Base-by-base conservation (phyloP, 805 yeast species). In the Candida vaughaniae region DNA sequence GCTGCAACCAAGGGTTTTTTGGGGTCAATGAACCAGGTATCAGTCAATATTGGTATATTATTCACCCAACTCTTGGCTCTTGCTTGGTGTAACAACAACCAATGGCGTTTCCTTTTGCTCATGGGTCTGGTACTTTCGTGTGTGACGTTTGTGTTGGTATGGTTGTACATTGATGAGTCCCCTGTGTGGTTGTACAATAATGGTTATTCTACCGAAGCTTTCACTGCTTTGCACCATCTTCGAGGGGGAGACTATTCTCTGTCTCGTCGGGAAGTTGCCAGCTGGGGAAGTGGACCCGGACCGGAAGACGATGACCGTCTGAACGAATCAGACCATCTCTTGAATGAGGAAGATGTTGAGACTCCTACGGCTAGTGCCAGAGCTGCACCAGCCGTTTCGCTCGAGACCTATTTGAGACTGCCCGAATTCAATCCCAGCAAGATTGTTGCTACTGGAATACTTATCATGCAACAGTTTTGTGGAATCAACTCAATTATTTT, bases 401-500 rank as follows among this genome's bases (percentile, higher is more conserved):
- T 68, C 26, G 48, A 42, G 19, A 53, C 52, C 8, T 89, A 86
- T 54, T 46, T 84, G 29, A 66, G 68, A 0, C 62, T 70, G 12
- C 62, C 76, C 0, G 69, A 60, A 29, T 88, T 75, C 60, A 57
- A 63, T 22, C 75, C 75, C 35, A 80, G 93, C 4, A 68, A 81
- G 32, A 51, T 74, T 14, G 83, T 81, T 1, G 85, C 89, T 7
- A 77, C 89, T 0, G 77, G 83, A 2, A 72, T 88, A 12, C 75
- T 90, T 69, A 64, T 82, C 15, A 82, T 90, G 12, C 99, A 93
- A 64, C 99, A 93, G 58, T 77, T 91, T 40, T 80, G 88, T 49
- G 99, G 99, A 22, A 86, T 93, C 55, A 93, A 93, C 58, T 80
- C 96, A 2, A 88, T 93, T 42, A 79, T 93, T 15, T 87, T 91